phyloP scores from a whole-genome alignment of 2,329 filamentous ascomycete genomes.

The Trichoderma atroviride region DNA sequence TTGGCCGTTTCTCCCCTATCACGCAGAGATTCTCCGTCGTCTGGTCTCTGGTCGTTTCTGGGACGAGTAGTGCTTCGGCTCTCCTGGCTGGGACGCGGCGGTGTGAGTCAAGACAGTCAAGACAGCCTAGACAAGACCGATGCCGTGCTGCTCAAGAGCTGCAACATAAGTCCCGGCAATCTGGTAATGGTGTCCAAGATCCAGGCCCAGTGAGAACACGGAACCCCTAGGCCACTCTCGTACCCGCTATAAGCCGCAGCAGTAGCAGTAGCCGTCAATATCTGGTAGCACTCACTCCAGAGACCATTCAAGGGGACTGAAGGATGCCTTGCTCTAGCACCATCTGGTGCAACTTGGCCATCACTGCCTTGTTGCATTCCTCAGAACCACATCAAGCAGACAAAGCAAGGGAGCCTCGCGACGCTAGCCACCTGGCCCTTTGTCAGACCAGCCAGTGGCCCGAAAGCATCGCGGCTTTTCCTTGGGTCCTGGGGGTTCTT shows the following conservation, averaged over 20 bases:
- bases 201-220: constrained; percentile 13
- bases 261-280: not conserved
- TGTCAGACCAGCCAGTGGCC: constrained; percentile 8
- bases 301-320: not conserved
- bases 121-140: not conserved
- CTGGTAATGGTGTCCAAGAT: constrained; percentile 27
- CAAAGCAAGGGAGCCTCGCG: constrained; percentile 13
- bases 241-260: constrained; percentile 2
- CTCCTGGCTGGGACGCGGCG: not conserved
- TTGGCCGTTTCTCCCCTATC: constrained; percentile 11
- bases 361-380: not conserved
- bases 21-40: constrained; percentile 3
- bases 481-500: not conserved
- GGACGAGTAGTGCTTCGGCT: not conserved
- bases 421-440: constrained; percentile 5
- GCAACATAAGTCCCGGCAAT: constrained; percentile 28
- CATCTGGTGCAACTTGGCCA: not conserved
- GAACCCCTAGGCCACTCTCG: constrained; percentile 5
- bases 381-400: not conserved
- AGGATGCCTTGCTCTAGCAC: not conserved
- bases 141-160: constrained; percentile 24
- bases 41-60: not conserved
- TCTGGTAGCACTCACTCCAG: not conserved
- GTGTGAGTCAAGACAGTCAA: constrained; percentile 18
- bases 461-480: not conserved